Evolutionary conservation across 345 rosid genomes (phyloP), one percentile per base, ranked within the genome.

Genomic region (Lepidium sativum): DNA sequence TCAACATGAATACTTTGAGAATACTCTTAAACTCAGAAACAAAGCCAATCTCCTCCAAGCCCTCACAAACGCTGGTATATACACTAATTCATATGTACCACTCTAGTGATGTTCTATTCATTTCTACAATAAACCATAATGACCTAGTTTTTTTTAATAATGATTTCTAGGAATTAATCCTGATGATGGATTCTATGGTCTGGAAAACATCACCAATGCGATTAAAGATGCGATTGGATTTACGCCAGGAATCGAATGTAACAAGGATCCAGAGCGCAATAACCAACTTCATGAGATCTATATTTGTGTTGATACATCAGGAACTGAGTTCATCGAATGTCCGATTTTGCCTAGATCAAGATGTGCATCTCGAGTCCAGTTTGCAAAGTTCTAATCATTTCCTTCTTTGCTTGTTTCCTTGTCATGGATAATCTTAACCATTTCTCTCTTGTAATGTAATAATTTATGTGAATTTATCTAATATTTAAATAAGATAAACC

Each of bases 241-340:
- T 53, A 77, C 75, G 5, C 82, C 96, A 0, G 89, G 82, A 17
- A 58, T 91, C 33, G 64, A 78, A 9, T 91, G 96, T 80, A 91
- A 91, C 43, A 43, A 70, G 6, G 95, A 86, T 72, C 12, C 75
- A 0, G 71, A 76, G 0, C 75, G 32, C 3, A 81, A 86, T 31
- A 43, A 65, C 37, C 96, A 88, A 63, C 81, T 91, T 8, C 75
- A 43, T 29, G 73, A 86, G 63, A 68, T 91, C 35, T 88, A 70
- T 41, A 1, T 86, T 59, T 88, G 98, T 29, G 98, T 82, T 0
- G 95, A 88, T 48, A 82, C 78, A 41, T 81, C 90, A 2, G 98
- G 82, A 1, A 65, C 84, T 12, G 82, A 81, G 10, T 69, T 91
- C 59, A 83, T 91, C 5, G 60, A 86, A 31, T 91, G 98, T 14